Evolutionary conservation across 768 basidiomycete species (phyloP), one percentile per base, ranked within the genome.

Genomic region (Pisolithus microcarpus): DNA sequence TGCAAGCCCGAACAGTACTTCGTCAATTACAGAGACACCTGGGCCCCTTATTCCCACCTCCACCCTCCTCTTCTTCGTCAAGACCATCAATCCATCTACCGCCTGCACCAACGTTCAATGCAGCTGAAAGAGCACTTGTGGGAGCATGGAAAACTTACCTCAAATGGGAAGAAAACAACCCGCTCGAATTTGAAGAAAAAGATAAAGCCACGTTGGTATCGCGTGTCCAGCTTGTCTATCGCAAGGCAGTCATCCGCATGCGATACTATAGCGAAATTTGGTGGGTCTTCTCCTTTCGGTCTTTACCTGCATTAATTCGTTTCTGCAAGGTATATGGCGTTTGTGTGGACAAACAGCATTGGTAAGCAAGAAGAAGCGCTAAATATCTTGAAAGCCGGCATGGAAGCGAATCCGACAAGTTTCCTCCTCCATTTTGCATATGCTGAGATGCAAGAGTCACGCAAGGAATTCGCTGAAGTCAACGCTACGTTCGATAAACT

Each of bases 141-240:
- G 81, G 83, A 21, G 79, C 81, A 23, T 99, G 96, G 96, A 90
- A 91, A 61, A 74, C 78, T 1, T 98, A 97, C 65, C 70, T 98
- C 36, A 92, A 92, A 59, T 97, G 89, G 88, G 95, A 99, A 67
- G 91, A 95, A 66, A 78, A 77, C 57, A 97, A 99, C 62, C 95
- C 93, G 1, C 77, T 97, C 48, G 91, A 92, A 66, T 80, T 98
- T 38, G 91, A 94, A 56, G 87, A 89, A 47, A 85, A 82, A 61
- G 91, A 95, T 58, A 76, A 78, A 53, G 68, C 73, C 1, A 76
- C 77, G 7, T 67, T 96, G 37, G 74, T 84, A 44, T 75, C 73
- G 5, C 77, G 96, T 23, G 75, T 98, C 10, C 82, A 84, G 60
- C 81, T 84, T 42, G 88, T 90, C 18, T 91, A 96, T 64, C 78